These are phyloP conservation scores for cucumber (Cucumis sativus) DNA, from an alignment of 306 rosid species.

Conservation along the genomic window DNA sequence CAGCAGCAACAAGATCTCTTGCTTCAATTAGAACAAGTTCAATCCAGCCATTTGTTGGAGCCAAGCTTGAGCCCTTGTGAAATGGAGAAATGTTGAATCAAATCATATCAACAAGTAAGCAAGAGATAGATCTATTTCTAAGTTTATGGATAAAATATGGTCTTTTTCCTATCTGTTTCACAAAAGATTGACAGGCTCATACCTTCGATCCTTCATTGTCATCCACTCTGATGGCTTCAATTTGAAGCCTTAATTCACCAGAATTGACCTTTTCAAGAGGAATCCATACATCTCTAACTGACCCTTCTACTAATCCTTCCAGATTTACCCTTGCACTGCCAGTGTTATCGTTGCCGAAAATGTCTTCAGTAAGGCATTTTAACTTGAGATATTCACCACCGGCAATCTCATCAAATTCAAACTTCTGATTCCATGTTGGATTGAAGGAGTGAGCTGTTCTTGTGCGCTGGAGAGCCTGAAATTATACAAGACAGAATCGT, in stretches of 20 bases:
- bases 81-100: slow-evolving; percentile 9
- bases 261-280: slow-evolving; percentile 92
- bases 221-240: slow-evolving; percentile 60
- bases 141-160: not conserved
- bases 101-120: not conserved
- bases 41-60: slow-evolving; percentile 56
- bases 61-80: slow-evolving; percentile 32
- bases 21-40: slow-evolving; percentile 84
- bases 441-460: slow-evolving; percentile 34
- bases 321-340: slow-evolving; percentile 89
- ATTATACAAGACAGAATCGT: not conserved
- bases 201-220: slow-evolving; percentile 77
- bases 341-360: slow-evolving; percentile 58
- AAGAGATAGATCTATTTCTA: not conserved
- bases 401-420: slow-evolving; percentile 79
- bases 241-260: slow-evolving; percentile 81
- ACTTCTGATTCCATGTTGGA: slow-evolving; percentile 71
- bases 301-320: slow-evolving; percentile 72
- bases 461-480: slow-evolving; percentile 57
- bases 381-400: slow-evolving; percentile 70
- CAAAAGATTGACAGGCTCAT: slow-evolving; percentile 2
- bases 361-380: slow-evolving; percentile 51
- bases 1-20: slow-evolving; percentile 79
- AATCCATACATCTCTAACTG: slow-evolving; percentile 48
- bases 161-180: not conserved